Percentiles rank a stretch among this genome's conserved stretches.
phyloP scores from a whole-genome alignment of 1,284 basidiomycete species.

The Leccinum insigne region DNA sequence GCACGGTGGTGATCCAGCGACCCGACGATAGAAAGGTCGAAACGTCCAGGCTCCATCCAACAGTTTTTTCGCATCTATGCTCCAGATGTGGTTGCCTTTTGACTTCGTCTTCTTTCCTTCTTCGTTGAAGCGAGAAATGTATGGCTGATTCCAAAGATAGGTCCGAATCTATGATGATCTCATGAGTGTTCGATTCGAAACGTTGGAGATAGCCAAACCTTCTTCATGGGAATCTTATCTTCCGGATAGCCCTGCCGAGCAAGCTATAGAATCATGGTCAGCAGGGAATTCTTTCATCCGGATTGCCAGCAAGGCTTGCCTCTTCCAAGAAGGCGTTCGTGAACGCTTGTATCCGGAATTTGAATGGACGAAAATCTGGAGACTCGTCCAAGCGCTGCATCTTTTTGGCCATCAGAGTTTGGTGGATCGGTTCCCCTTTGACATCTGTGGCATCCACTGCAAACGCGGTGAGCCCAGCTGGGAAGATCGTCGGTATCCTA shows the following conservation, averaged over 20 bases:
- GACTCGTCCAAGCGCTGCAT: slow-evolving; percentile 97
- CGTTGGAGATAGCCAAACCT: slow-evolving; percentile 47
- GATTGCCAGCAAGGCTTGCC: slow-evolving; percentile 42
- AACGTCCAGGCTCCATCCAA: slow-evolving; percentile 86
- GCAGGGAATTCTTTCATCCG: slow-evolving; percentile 10
- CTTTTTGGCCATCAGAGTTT: slow-evolving; percentile 98
- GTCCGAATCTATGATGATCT: slow-evolving; percentile 77
- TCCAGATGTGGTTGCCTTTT: slow-evolving; percentile 99
- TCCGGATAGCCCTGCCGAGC: slow-evolving; percentile 79
- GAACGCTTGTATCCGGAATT: slow-evolving; percentile 98
- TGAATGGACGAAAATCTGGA: slow-evolving; percentile 97
- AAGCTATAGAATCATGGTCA: slow-evolving; percentile 48
- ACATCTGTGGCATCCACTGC: slow-evolving; percentile 90
- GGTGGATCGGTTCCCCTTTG: slow-evolving; percentile 97
- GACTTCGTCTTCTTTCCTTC: slow-evolving; percentile 99
- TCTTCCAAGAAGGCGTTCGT: slow-evolving; percentile 96
- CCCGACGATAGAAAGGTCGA: slow-evolving; percentile 85
- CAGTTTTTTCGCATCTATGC: slow-evolving; percentile 90
- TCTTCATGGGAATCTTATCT: slow-evolving; percentile 88
- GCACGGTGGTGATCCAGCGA: slow-evolving; percentile 79
- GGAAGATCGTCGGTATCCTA: slow-evolving; percentile 6
- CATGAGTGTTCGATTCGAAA: slow-evolving; percentile 15
- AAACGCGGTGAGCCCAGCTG: slow-evolving; percentile 17
- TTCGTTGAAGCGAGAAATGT: slow-evolving; percentile 98
- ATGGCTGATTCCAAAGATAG: slow-evolving; percentile 93